Conservation (phyloP, 2,329 filamentous ascomycete genomes). For the Aspergillus arachidicola region DNA sequence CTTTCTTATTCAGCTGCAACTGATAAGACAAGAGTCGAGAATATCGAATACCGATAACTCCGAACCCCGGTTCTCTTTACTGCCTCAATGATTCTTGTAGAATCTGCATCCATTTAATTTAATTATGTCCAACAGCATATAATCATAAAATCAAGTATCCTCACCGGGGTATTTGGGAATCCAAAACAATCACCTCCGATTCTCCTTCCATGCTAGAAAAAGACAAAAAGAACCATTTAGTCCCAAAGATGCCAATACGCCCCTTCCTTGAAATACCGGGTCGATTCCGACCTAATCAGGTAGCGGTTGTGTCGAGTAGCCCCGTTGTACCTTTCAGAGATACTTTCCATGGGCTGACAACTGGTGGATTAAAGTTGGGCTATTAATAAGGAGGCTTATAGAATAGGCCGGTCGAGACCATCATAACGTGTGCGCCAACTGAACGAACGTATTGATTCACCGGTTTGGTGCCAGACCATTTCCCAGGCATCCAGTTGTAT, state of each 20-base stretch:
- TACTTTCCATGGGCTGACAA: background rate
- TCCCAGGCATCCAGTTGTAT: background rate
- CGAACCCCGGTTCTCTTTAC: background rate
- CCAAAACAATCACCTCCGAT: conserved; percentile 5
- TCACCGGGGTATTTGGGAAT: conserved; percentile 11
- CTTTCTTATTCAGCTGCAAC: background rate
- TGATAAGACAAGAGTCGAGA: background rate
- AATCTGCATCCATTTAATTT: conserved; percentile 1
- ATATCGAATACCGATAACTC: background rate
- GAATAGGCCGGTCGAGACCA: background rate
- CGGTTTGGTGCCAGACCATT: background rate
- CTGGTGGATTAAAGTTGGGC: background rate
- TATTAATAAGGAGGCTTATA: background rate
- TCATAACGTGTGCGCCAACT: background rate
- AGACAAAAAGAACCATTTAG: background rate
- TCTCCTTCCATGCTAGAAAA: conserved; percentile 7
- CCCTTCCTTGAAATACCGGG: background rate
- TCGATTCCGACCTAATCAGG: background rate
- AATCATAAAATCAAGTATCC: conserved; percentile 4
- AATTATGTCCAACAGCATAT: background rate
- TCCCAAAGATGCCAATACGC: background rate
- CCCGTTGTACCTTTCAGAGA: background rate
- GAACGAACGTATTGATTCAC: background rate
- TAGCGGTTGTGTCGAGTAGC: background rate
- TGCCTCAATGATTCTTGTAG: background rate